Conservation (phyloP, 306 rosid genomes). For the Sophora flavescens region DNA sequence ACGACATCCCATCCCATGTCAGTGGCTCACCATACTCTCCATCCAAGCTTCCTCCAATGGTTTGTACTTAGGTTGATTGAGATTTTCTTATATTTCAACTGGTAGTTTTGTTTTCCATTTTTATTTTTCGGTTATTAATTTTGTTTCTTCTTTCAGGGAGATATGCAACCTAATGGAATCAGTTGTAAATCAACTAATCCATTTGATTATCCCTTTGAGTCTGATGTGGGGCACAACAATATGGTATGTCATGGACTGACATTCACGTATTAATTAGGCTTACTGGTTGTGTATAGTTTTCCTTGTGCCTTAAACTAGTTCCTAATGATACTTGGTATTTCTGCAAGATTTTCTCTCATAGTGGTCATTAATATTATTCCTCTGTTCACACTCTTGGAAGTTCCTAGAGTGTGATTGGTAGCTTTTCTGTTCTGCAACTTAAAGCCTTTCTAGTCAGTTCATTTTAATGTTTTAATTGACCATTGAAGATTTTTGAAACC, state of each 20-base stretch:
- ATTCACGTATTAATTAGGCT: not conserved
- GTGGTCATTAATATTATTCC: constrained; percentile 27
- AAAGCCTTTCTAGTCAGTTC: constrained; percentile 10
- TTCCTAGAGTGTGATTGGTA: constrained; percentile 48
- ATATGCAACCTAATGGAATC: constrained; percentile 47
- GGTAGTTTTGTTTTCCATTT: not conserved
- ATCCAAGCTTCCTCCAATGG: constrained; percentile 50
- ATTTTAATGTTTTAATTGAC: constrained; percentile 9
- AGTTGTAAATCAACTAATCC: constrained; percentile 73
- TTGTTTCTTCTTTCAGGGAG: constrained; percentile 58
- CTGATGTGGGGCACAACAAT: constrained; percentile 63
- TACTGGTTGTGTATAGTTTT: constrained; percentile 2
- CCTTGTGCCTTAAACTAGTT: not conserved
- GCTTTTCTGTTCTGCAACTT: constrained; percentile 42
- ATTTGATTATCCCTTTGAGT: constrained; percentile 74
- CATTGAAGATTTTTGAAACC: constrained; percentile 8
- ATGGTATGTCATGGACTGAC: constrained; percentile 54
- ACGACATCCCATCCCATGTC: constrained; percentile 41
- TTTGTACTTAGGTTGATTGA: constrained; percentile 44
- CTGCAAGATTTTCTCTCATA: constrained; percentile 7
- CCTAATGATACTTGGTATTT: not conserved
- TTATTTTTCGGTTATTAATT: constrained; percentile 6
- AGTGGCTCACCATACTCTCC: constrained; percentile 42
- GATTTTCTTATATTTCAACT: constrained; percentile 30
- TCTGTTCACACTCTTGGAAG: constrained; percentile 42